Conservation (phyloP, 208 protist species). For the Naegleria lovaniensis region DNA sequence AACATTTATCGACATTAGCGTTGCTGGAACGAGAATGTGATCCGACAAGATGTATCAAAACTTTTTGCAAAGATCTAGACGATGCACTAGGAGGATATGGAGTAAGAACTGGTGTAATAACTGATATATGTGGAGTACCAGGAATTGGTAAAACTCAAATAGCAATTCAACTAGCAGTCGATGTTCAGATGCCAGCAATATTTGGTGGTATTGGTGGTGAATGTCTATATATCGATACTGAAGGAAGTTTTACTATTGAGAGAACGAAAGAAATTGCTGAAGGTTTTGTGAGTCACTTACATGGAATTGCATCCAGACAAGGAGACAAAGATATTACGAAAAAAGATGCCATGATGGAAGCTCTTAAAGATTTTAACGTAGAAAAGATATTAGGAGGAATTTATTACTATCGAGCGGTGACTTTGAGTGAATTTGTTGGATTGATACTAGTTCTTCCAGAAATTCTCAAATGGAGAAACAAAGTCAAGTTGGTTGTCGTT, state of each 20-base stretch:
- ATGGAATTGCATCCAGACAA: constrained; percentile 30
- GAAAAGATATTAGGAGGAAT: constrained; percentile 58
- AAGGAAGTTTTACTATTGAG: constrained; percentile 71
- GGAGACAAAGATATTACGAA: not conserved
- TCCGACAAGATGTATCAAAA: constrained; percentile 44
- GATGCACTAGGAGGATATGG: constrained; percentile 59
- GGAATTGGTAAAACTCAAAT: constrained; percentile 83
- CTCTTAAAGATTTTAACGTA: constrained; percentile 43
- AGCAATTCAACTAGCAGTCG: constrained; percentile 72
- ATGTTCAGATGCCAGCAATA: constrained; percentile 52
- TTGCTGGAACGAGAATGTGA: not conserved
- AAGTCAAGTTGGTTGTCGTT: constrained; percentile 60
- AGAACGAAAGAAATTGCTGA: constrained; percentile 63
- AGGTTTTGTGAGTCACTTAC: constrained; percentile 52
- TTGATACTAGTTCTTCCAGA: constrained; percentile 52
- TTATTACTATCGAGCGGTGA: constrained; percentile 59
- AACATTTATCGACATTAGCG: not conserved
- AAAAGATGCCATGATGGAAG: not conserved
- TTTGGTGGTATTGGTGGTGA: constrained; percentile 63
- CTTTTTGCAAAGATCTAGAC: constrained; percentile 65
- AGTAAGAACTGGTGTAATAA: constrained; percentile 54
- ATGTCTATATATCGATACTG: constrained; percentile 78
- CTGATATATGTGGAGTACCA: constrained; percentile 71
- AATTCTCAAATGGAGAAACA: constrained; percentile 33
- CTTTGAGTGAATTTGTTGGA: constrained; percentile 54